phyloP scores from a whole-genome alignment of 257 asterid genomes.

The Ilex aquifolium region DNA sequence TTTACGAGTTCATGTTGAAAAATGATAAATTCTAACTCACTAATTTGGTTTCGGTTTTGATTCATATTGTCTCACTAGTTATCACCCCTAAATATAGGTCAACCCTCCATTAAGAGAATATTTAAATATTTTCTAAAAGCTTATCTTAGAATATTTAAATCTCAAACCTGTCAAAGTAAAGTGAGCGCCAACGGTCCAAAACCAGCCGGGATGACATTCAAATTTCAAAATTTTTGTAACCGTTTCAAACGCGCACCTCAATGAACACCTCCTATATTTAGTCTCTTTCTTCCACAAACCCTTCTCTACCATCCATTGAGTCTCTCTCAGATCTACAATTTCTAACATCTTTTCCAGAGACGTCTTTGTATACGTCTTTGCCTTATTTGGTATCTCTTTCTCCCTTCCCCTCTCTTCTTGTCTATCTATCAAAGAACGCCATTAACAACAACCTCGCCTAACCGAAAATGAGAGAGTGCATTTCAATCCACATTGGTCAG shows the following conservation, averaged over 20 bases:
- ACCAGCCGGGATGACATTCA: no score
- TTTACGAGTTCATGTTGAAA: no score
- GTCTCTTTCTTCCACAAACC: not conserved
- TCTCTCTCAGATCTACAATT: not conserved
- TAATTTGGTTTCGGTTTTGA: no score
- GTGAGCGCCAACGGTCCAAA: no score
- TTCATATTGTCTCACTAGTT: no score
- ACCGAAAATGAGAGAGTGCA: conserved; percentile 86
- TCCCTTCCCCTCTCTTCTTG: not conserved
- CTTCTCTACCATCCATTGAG: not conserved
- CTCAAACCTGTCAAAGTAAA: no score
- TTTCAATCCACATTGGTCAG: conserved; percentile 94
- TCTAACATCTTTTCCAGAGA: conserved; percentile 17
- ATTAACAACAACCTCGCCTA: not conserved
- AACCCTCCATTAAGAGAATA: no score
- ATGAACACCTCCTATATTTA: not conserved
- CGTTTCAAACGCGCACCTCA: not conserved
- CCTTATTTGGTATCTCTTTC: conserved; percentile 12
- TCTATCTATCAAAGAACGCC: conserved; percentile 1
- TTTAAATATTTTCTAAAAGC: no score
- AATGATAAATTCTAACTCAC: no score
- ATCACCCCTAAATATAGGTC: no score
- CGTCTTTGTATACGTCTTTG: conserved; percentile 54
- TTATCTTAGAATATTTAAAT: no score
- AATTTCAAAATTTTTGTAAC: not conserved